Evolutionary conservation across 345 rosid genomes (phyloP).

Genomic region (Ceriops tagal): DNA sequence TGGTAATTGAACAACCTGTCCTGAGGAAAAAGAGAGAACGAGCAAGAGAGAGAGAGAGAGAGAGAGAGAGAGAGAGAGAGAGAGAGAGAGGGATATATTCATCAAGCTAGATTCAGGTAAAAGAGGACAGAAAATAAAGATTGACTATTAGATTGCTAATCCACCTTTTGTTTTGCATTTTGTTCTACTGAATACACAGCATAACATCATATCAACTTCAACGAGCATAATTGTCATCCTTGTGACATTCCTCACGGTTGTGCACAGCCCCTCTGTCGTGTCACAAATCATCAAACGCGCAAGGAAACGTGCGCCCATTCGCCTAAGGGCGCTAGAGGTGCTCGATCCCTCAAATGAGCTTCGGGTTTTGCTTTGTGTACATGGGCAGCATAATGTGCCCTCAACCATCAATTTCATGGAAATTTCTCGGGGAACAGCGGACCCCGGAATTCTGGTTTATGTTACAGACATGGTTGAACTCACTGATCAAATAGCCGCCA

Average conservation of each 20-base stretch:
- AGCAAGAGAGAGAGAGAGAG: too few species aligned
- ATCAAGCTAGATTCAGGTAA: too few species aligned
- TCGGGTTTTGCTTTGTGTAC: slow-evolving; percentile 56
- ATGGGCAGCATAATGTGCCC: slow-evolving; percentile 57
- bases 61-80: too few species aligned
- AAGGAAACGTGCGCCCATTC: slow-evolving; percentile 69
- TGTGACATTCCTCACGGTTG: slow-evolving; percentile 51
- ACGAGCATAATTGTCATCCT: slow-evolving; percentile 46
- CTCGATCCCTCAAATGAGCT: slow-evolving; percentile 69
- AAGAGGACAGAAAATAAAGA: too few species aligned
- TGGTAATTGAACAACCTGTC: too few species aligned
- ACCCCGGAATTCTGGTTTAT: slow-evolving; percentile 65
- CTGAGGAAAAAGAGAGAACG: too few species aligned
- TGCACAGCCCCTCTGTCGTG: slow-evolving; percentile 62
- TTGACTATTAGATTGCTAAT: too few species aligned
- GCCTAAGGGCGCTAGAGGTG: slow-evolving; percentile 72
- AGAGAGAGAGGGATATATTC: too few species aligned
- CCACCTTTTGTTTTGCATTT: neutral
- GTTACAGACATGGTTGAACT: slow-evolving; percentile 85
- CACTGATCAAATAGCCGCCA: slow-evolving; percentile 75
- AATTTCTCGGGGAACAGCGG: slow-evolving; percentile 59
- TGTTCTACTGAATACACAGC: slow-evolving; percentile 35
- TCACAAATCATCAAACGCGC: slow-evolving; percentile 70
- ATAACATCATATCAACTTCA: slow-evolving; percentile 29
- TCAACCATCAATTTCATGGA: slow-evolving; percentile 71